Evolutionary conservation across 495 filamentous ascomycete species (phyloP), one percentile per base, ranked within the genome.

Genomic region (Talaromyces thailandensis): DNA sequence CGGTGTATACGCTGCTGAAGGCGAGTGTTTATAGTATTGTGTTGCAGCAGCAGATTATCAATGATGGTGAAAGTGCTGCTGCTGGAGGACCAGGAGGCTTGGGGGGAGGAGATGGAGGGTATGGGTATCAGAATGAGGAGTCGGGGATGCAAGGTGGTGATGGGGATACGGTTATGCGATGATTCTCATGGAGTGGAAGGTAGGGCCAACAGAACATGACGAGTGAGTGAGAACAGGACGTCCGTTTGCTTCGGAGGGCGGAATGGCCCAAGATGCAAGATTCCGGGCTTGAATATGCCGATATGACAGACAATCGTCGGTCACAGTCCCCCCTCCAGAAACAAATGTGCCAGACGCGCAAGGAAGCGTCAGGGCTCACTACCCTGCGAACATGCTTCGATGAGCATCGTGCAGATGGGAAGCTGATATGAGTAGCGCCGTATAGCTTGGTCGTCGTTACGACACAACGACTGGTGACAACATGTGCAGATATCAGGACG

Each of bases 1-100:
- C 95, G 43, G 94, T 97, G 32, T 96, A 93, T 74, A 98, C 94
- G 63, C 70, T 97, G 70, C 80, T 98, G 70, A 98, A 98, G 79
- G 93, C 94, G 32, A 97, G 93, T 74, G 94, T 98, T 56, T 98
- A 98, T 73, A 94, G 89, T 71, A 97, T 98, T 79, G 92, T 98
- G 66, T 73, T 98, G 78, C 92, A 98, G 81, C 92, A 97, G 80
- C 89, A 97, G 83, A 94, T 95, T 62, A 85, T 87, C 62, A 85
- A 86, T 69, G 79, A 84, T 65, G 80, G 73, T 60, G 77, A 63
- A 31, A 8, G 6, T 16, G 53, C 40, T 37, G 55, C 32, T 28
- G 26, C n/a, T 31, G 48, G 31, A 12, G 31, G 31, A 11, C 9
- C 31, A n/a, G n/a, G n/a, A n/a, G n/a, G n/a, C 56, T 24, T n/a